phyloP scores from a whole-genome alignment of 108 stramenopile genomes.

The Skeletonema tropicum region DNA sequence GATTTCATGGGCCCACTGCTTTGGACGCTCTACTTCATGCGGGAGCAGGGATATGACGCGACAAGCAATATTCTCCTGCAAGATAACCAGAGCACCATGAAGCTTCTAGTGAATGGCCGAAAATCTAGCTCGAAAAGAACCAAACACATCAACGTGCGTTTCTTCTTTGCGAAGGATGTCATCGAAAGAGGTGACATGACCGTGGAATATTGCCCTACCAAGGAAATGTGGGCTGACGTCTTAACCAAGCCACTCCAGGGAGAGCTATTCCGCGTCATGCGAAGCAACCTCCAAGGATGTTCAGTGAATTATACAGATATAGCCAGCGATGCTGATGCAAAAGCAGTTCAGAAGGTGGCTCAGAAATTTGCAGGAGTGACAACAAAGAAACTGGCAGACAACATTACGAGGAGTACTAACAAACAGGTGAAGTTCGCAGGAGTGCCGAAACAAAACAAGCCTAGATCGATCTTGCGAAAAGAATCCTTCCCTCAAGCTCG shows the following conservation, averaged over 20 bases:
- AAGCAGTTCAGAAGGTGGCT: no score
- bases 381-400: no score
- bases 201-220: conserved; percentile 20
- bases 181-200: conserved; percentile 19
- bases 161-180: conserved; percentile 53
- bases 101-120: conserved; percentile 36
- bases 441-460: no score
- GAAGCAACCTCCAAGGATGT: background rate
- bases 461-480: no score
- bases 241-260: conserved; percentile 46
- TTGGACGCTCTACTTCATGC: conserved; percentile 50
- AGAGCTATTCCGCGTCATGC: background rate
- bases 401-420: no score
- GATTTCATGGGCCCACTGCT: conserved; percentile 40
- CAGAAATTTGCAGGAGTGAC: no score
- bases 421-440: no score
- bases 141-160: conserved; percentile 49
- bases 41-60: conserved; percentile 49
- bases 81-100: conserved; percentile 52
- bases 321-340: no score
- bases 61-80: conserved; percentile 35
- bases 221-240: conserved; percentile 41
- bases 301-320: background rate
- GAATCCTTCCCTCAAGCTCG: no score
- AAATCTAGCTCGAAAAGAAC: conserved; percentile 46